Evolutionary conservation across 768 basidiomycete species (phyloP), one percentile per base, ranked within the genome.

Genomic region (Mycena metata): DNA sequence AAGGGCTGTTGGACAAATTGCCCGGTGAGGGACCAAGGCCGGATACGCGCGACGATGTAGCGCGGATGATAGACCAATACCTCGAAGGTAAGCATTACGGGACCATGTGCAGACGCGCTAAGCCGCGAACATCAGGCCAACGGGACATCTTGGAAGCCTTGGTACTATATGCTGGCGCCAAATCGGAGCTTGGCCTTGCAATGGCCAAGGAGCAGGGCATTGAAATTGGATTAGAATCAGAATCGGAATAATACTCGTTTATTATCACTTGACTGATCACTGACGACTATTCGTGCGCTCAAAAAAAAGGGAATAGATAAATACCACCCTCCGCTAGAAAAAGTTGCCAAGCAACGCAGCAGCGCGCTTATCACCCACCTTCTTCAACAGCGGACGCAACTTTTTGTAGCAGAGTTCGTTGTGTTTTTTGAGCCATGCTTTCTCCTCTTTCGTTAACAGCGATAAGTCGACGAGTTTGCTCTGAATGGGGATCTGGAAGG

Each of bases 11-110:
- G 24, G 81, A 83, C 17, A 83, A 83, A 3, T 81, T 93, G 17
- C 90, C 30, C 30, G 3, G 3, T 6, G 6, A 30, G 6, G 30
- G 3, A 30, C 30, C 90, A 17, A 73, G 72, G 30, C 63, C 78
- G 41, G 72, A 61, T 35, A 57, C 21, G 4, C 63, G 93, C 43
- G 81, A 83, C 5, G 86, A 90, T 13, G 90, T 96, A 1, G 77
- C 77, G 41, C 57, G 71, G 56, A 96, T 96, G 93, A 81, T 92
- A 56, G 78, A 80, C 36, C 81, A 90, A 68, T 96, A 96, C 71
- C 75, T 93, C 10, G 82, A 89, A 79, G 91, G 91, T 90, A 60
- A 15, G 17, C 24, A 30, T 43, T 43, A 21, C 12, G 26, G n/a
- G n/a, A n/a, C 33, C 23, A 35, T 24, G 9, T 43, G 16, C 49